Base-by-base conservation (phyloP, 306 rosid species). In the Canavalia ensiformis region DNA sequence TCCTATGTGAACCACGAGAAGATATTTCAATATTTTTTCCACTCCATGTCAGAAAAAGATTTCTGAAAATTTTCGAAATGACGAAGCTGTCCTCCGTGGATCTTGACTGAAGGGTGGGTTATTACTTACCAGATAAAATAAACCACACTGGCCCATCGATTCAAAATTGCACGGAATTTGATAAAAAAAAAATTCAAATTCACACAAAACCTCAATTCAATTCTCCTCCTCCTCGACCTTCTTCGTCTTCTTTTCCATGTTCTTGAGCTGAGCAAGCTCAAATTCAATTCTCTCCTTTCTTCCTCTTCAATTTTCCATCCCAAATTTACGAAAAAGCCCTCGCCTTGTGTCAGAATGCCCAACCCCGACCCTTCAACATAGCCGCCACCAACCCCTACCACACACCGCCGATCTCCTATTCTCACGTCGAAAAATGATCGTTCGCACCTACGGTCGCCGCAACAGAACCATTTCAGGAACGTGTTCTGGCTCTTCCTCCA, bases 371-470 rank as follows among this genome's bases (percentile, higher is more conserved):
- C 57, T 31, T 64, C 60, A 3, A 8, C 6, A 35, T 80, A 75
- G 84, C 79, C 88, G 45, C 68, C 82, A 75, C 62, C 37, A n/a
- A 28, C 77, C 13, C 10, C 67, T 57, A 10, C 37, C 62, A 55
- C 11, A 50, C 45, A 34, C 71, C 69, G 5, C 47, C 70, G 75
- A 76, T 59, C 83, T 81, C 62, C 50, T 46, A 63, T 66, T 42
- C 8, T 55, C 39, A 44, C 68, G 82, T 1, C 51, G 33, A 81
- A 89, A 84, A 54, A 93, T 95, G 99, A 93, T 93, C 60, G 97
- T 93, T 64, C 87, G 99, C 45, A 95, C 96, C 0, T 95, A 95
- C 93, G 94, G 96, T 50, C 99, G 99, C 47, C 97, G 99, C 74
- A 93, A 77, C 59, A 78, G 93, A 64, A 72, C 92, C 46, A 81